Conservation (phyloP, 768 basidiomycete genomes). For the Leccinum boreale region DNA sequence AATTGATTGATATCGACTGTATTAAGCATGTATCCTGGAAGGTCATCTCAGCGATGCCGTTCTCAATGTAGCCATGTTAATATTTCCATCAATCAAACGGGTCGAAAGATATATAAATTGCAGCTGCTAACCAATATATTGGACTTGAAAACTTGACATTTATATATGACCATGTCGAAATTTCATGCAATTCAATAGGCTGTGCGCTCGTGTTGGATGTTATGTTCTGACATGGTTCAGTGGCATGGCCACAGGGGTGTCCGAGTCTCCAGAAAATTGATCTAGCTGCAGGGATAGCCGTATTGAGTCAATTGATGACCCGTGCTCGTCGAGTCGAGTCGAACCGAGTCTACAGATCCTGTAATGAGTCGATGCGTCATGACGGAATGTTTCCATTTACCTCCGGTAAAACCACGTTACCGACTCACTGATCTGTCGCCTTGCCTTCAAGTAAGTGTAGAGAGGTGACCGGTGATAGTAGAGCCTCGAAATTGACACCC, state of each 20-base stretch:
- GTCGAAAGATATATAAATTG: background rate
- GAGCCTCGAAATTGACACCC: too few species aligned
- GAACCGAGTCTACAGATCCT: background rate
- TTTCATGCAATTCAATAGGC: background rate
- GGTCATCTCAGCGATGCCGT: background rate
- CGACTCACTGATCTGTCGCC: too few species aligned
- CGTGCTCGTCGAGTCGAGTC: background rate
- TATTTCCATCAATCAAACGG: background rate
- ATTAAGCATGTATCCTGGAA: background rate
- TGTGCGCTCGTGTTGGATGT: background rate
- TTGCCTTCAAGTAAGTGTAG: too few species aligned
- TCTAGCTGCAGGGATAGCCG: background rate
- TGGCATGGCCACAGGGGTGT: background rate
- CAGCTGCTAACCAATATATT: background rate
- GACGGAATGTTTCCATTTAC: too few species aligned
- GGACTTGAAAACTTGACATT: too few species aligned
- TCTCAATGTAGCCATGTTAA: background rate
- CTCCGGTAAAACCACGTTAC: too few species aligned
- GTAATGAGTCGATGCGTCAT: too few species aligned
- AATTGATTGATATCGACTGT: background rate
- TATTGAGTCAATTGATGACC: background rate
- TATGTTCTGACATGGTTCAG: background rate
- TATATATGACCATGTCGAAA: too few species aligned
- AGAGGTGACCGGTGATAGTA: too few species aligned
- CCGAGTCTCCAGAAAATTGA: background rate